Conservation (phyloP, 208 protist genomes). For the Herpetomonas tarakana region DNA sequence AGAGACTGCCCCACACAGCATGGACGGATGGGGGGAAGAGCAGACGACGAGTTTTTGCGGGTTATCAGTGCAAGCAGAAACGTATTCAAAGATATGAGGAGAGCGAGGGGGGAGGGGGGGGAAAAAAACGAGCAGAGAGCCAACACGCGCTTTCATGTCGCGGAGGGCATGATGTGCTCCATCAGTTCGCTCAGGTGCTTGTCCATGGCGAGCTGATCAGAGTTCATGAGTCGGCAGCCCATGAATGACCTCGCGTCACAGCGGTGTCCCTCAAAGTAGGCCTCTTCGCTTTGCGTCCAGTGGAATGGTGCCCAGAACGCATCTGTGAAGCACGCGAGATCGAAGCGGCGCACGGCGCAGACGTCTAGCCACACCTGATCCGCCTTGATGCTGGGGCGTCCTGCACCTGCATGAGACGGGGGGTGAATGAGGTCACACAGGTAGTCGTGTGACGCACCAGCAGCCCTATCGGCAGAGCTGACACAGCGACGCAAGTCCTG, state of each 20-base stretch:
- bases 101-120: conserved; percentile 1
- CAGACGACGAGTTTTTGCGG: too few relatives aligned
- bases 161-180: background rate
- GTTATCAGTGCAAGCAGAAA: conserved; percentile 6
- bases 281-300: too few relatives aligned
- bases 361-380: conserved; percentile 54
- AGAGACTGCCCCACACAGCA: too few relatives aligned
- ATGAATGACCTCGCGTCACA: too few relatives aligned
- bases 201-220: conserved; percentile 5
- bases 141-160: background rate
- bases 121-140: conserved; percentile 7
- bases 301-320: conserved; percentile 32
- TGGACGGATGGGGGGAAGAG: too few relatives aligned
- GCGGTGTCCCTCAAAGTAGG: too few relatives aligned
- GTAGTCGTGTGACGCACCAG: conserved; percentile 19
- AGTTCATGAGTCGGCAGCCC: too few relatives aligned
- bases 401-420: conserved; percentile 8
- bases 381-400: conserved; percentile 10
- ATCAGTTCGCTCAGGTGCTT: background rate
- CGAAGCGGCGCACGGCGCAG: conserved; percentile 10
- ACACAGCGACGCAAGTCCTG: too few relatives aligned
- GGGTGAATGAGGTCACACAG: conserved; percentile 28
- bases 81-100: conserved; percentile 3
- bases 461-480: too few relatives aligned
- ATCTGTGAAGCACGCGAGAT: conserved; percentile 31